Evolutionary conservation across 2,329 filamentous ascomycete species (phyloP), one percentile per base, ranked within the genome.

Genomic region (Rachicladosporium sp.): DNA sequence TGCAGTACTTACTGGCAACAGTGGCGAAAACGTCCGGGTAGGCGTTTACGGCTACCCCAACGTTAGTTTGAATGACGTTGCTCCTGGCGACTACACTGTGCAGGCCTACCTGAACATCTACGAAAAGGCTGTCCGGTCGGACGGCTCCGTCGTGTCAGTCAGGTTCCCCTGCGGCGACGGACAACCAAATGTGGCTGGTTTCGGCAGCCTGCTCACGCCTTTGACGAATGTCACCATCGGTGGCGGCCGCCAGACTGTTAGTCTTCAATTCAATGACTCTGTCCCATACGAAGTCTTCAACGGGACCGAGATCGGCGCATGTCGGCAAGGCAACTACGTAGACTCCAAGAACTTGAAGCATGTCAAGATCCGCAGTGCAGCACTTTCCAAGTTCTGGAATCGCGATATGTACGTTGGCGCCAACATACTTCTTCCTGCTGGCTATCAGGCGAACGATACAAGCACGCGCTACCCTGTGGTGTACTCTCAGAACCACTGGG

Each of bases 361-460:
- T 36, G 36, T 62, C 47, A 63, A 62, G 45, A 61, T 62, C 10
- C 58, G 57, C 13, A 62, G 60, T 40, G 43, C 54, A n/a, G 51
- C 49, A 29, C 44, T 63, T 21, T 60, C 56, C 50, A 43, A 51
- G 2, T 63, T 58, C 34, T 62, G 57, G 59, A 50, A 51, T 36
- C 53, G 57, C 37, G 53, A 61, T 31, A 59, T 43, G 46, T 54
- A 49, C 32, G 51, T 62, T n/a, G 59, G 59, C 19, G 59, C 60
- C 5, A 61, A 58, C 29, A 45, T 63, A 2, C 42, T 59, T 4
- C 48, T 62, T 0, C 59, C 60, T 13, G 42, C 48, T 40, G 58
- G 59, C 10, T 63, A 62, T 42, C 31, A 57, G 10, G 46, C 49
- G 8, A 53, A 46, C 10, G 50, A 61, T 37, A 56, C 43, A 2